phyloP scores from a whole-genome alignment of 2,329 filamentous ascomycete genomes.

The Nemania abortiva region DNA sequence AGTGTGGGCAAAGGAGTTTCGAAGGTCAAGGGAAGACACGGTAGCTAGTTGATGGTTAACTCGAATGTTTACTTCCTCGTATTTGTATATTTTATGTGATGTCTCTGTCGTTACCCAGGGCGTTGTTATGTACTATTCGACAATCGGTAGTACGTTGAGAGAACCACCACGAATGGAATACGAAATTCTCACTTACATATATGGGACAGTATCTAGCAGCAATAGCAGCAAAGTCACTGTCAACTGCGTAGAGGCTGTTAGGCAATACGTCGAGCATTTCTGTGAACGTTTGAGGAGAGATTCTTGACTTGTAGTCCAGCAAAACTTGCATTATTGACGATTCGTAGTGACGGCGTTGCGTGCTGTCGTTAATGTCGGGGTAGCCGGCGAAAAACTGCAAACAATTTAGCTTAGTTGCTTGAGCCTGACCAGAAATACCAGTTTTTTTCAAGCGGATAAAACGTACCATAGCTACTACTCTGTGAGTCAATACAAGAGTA shows the following conservation, averaged over 20 bases:
- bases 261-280: background rate
- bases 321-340: background rate
- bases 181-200: background rate
- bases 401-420: background rate
- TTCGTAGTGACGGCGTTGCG: background rate
- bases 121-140: background rate
- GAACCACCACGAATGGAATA: background rate
- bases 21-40: background rate
- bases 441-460: no score
- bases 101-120: no score
- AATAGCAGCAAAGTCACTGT: background rate
- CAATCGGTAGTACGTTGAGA: background rate
- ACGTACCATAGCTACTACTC: background rate
- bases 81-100: background rate
- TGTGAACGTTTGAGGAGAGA: background rate
- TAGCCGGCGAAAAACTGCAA: slow-evolving; percentile 3
- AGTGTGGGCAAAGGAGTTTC: background rate
- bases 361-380: background rate
- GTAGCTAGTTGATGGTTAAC: background rate
- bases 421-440: background rate
- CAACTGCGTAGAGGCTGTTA: background rate
- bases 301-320: background rate
- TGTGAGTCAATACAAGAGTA: background rate
- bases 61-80: background rate
- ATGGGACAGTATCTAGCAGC: background rate